Conservation (phyloP, 1,284 basidiomycete species). For the Retiboletus flavoniger region DNA sequence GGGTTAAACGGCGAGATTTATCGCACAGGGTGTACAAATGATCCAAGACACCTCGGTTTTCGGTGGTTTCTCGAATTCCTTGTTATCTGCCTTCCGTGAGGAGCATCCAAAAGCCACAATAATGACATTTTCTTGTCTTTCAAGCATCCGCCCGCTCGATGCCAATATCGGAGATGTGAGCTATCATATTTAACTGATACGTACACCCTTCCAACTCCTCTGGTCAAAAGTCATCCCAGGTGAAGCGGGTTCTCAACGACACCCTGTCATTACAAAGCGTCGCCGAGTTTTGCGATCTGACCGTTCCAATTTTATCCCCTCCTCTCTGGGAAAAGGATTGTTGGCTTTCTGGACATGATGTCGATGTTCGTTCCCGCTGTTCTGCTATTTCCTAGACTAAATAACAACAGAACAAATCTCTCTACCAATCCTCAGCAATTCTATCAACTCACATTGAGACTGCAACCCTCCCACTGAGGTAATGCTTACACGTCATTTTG, state of each 20-base stretch:
- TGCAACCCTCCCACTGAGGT: conserved; percentile 66
- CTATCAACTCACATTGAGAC: conserved; percentile 68
- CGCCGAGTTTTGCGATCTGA: conserved; percentile 53
- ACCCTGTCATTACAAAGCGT: conserved; percentile 55
- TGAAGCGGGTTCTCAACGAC: conserved; percentile 53
- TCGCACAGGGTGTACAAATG: conserved; percentile 62
- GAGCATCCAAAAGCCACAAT: conserved; percentile 60
- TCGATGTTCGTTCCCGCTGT: conserved; percentile 41
- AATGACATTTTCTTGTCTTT: conserved; percentile 57
- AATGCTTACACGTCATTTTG: conserved; percentile 9
- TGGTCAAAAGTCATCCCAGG: conserved; percentile 32
- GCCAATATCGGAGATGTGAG: conserved; percentile 47
- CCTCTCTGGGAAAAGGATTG: conserved; percentile 36
- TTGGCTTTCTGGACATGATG: conserved; percentile 44
- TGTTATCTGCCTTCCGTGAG: conserved; percentile 61
- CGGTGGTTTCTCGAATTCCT: conserved; percentile 58
- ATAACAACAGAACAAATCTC: conserved; percentile 37
- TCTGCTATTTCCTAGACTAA: conserved; percentile 8
- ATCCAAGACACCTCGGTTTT: conserved; percentile 61
- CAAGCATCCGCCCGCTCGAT: conserved; percentile 38
- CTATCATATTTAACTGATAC: conserved; percentile 6
- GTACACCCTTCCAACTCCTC: background rate
- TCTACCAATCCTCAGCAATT: conserved; percentile 62
- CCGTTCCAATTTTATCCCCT: conserved; percentile 55
- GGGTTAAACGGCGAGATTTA: background rate